Evolutionary conservation across 805 yeast genomes (phyloP), one percentile per base, ranked within the genome.

Genomic region (Cyberlindnera sargentensis): DNA sequence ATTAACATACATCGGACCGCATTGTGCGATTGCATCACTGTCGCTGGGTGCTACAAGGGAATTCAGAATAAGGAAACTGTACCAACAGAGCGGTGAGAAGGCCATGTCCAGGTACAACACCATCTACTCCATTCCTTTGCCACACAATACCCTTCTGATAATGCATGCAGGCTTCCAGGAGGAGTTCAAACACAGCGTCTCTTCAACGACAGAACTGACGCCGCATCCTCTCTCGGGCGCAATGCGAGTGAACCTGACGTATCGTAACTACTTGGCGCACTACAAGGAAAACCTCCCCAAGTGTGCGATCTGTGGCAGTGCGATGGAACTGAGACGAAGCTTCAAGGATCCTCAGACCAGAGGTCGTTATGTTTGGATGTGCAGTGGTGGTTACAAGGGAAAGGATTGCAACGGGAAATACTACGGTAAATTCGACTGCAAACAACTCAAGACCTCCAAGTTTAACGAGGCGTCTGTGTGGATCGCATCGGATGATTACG

Each of bases 131-230:
- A 67, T 82, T 1, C 82, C 79, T n/a, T 55, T 82, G 3, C 83
- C 86, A 0, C 89, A 85, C 57, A 85, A 85, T 54, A 71, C 85
- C 7, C 58, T 85, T 33, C 53, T 84, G 3, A 61, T 85, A 3
- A 84, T 85, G 95, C 79, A 81, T 46, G 83, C 87, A 1, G 88
- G 87, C 1, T 80, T 85, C 47, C 95, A 85, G 57, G 95, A 85
- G 49, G 76, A 75, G 40, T 85, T 64, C 57, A 83, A 79, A 53
- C 95, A 86, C 54, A 66, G 78, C 46, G 76, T 85, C 0, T 75
- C 75, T 4, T 66, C 78, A 1, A 61, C 70, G 34, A 57, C 61
- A 5, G 63, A 63, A 6, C 60, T 78, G 3, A 64, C 68, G 15
- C 49, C 63, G 0, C 82, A 82, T 49, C 71, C 73, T 0, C 60